These are phyloP conservation scores for Alliaria petiolata DNA, from an alignment of 345 rosid genomes.

Conservation along the genomic window DNA sequence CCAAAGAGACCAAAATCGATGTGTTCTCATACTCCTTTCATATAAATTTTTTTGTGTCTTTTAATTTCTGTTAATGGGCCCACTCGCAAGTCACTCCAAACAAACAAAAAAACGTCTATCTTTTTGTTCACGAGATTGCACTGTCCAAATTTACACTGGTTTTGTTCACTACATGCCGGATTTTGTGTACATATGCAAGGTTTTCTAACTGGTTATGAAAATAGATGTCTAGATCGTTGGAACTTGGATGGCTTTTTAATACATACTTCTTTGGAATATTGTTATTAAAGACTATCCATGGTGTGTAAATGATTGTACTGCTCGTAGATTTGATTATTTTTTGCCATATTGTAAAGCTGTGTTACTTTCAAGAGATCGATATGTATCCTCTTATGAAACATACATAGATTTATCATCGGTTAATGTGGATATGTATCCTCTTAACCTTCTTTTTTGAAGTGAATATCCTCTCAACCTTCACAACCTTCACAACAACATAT, in stretches of 20 bases:
- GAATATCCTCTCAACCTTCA: too few species aligned
- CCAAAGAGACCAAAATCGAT: not conserved
- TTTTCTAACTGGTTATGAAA: not conserved
- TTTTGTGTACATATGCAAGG: not conserved
- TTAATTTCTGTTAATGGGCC: not conserved
- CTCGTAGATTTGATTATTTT: not conserved
- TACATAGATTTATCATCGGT: not conserved
- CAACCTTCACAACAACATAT: constrained; percentile 1
- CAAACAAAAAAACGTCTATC: not conserved
- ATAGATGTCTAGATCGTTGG: not conserved
- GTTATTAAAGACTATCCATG: not conserved
- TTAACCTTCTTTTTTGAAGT: too few species aligned
- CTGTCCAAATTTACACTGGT: not conserved
- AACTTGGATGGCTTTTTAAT: not conserved
- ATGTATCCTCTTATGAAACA: not conserved
- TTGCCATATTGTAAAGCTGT: too few species aligned
- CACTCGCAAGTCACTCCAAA: not conserved
- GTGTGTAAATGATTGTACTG: not conserved
- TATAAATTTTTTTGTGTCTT: not conserved
- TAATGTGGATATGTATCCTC: not conserved
- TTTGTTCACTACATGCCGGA: not conserved
- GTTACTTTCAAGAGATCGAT: too few species aligned
- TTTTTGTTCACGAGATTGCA: constrained; percentile 21
- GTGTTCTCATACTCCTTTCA: not conserved
- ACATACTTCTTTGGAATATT: not conserved